Evolutionary conservation across 768 basidiomycete genomes (phyloP), one percentile per base, ranked within the genome.

Genomic region (Hericium rajendrae): DNA sequence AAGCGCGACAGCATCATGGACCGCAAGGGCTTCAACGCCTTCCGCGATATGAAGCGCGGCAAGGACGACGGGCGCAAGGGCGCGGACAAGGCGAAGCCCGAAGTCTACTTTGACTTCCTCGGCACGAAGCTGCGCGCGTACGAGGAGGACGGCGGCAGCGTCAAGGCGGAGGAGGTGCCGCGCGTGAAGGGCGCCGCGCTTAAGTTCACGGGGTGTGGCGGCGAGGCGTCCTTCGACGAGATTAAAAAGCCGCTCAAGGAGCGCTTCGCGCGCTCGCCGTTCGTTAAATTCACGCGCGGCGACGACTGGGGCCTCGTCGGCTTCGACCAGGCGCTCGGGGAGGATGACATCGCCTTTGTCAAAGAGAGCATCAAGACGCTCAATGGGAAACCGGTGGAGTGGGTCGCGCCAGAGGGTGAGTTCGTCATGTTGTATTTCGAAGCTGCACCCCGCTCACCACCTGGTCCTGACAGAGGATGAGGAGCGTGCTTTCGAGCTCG

Each of bases 61-160:
- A 72, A 71, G 56, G 57, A 59, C 5, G 65, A 66, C 38, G 68
- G 69, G 43, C 74, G 72, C 57, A 70, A 63, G 46, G 57, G n/a
- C 12, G 60, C 64, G 48, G 58, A 60, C 24, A 62, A 64, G 53
- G 48, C 64, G 41, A 69, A 76, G 61, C 81, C 80, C 16, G 84
- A 89, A 51, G 73, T 89, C 1, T 83, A 77, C 59, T 78, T 91
- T 53, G 84, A 91, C 61, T 88, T 88, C 69, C 76, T 91, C 72
- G 88, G 88, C 9, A 76, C 72, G 49, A 85, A 83, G 59, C 69
- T 91, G 53, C 78, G 79, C 54, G 84, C 90, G 55, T 74, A 81
- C 54, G 72, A 80, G 46, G 82, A 83, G 54, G 79, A 81, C 49
- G 80, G 69, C 13, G 77, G 75, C 10, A 72, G 72, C 39, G 72